phyloP scores from a whole-genome alignment of 2,329 filamentous ascomycete species.

The Aureobasidium subglaciale region DNA sequence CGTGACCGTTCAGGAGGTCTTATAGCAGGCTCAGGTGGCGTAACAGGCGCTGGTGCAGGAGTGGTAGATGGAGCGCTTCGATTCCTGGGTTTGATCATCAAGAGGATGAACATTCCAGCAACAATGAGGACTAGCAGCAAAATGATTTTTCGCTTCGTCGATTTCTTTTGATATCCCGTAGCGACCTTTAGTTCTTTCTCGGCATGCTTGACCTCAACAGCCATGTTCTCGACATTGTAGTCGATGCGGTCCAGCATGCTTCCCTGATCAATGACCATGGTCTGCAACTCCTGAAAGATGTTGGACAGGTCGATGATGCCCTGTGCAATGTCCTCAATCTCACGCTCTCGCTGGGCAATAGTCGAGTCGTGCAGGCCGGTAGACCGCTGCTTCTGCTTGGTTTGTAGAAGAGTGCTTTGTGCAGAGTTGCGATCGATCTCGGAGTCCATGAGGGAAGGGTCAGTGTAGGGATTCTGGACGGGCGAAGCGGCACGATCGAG shows the following conservation, averaged over 20 bases:
- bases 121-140: constrained; percentile 80
- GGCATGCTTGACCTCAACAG: constrained; percentile 83
- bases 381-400: constrained; percentile 55
- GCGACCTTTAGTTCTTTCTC: constrained; percentile 86
- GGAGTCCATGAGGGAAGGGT: constrained; percentile 85
- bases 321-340: constrained; percentile 96
- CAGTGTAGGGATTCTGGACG: constrained; percentile 61
- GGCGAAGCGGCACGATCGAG: constrained; percentile 40
- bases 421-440: constrained; percentile 90
- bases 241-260: constrained; percentile 47
- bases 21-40: not conserved
- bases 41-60: not conserved
- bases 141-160: constrained; percentile 87
- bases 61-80: not conserved
- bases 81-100: constrained; percentile 69
- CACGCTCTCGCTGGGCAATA: constrained; percentile 86
- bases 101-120: constrained; percentile 75
- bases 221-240: constrained; percentile 95
- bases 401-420: constrained; percentile 78
- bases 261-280: constrained; percentile 62
- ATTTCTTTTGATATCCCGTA: constrained; percentile 79
- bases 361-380: constrained; percentile 66
- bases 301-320: constrained; percentile 96
- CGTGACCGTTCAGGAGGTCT: not conserved
- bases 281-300: constrained; percentile 92